Percentiles rank a stretch among this genome's conserved stretches.
Evolutionary conservation across 2,329 filamentous ascomycete genomes (phyloP).

Genomic region (Incumbomyces delicatus): DNA sequence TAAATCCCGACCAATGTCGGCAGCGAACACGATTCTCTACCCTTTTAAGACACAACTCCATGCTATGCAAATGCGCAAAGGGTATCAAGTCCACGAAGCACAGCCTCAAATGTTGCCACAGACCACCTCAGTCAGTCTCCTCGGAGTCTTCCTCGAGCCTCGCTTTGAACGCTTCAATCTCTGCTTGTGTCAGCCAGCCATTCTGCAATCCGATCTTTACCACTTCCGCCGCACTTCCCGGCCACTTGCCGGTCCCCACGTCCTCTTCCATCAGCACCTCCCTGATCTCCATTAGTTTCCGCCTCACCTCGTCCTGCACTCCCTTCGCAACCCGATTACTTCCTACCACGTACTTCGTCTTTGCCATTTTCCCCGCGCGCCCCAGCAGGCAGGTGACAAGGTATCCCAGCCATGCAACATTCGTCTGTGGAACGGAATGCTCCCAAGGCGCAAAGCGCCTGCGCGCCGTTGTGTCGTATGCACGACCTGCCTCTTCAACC

Average conservation of each 20-base stretch:
- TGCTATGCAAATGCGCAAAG: constrained; percentile 1
- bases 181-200: constrained; percentile 13
- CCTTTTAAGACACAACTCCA: background rate
- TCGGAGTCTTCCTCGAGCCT: constrained; percentile 12
- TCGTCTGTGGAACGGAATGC: constrained; percentile 27
- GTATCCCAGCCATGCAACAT: constrained; percentile 56
- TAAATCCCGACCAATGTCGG: too few species aligned
- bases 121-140: background rate
- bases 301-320: constrained; percentile 15
- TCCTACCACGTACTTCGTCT: constrained; percentile 7
- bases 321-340: constrained; percentile 13
- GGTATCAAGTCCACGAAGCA: background rate
- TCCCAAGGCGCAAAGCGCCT: constrained; percentile 32
- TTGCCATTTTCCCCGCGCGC: constrained; percentile 5
- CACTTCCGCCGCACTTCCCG: constrained; percentile 12
- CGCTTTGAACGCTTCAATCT: constrained; percentile 16
- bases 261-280: constrained; percentile 3
- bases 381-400: constrained; percentile 46
- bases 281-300: constrained; percentile 10
- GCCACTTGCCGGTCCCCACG: background rate
- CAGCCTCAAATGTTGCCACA: background rate
- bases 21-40: too few species aligned
- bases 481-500: constrained; percentile 16
- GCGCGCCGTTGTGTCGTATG: constrained; percentile 22
- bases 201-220: constrained; percentile 11